Evolutionary conservation across 73 alveolate genomes (phyloP).

Genomic region (Paramecium sonneborni): DNA sequence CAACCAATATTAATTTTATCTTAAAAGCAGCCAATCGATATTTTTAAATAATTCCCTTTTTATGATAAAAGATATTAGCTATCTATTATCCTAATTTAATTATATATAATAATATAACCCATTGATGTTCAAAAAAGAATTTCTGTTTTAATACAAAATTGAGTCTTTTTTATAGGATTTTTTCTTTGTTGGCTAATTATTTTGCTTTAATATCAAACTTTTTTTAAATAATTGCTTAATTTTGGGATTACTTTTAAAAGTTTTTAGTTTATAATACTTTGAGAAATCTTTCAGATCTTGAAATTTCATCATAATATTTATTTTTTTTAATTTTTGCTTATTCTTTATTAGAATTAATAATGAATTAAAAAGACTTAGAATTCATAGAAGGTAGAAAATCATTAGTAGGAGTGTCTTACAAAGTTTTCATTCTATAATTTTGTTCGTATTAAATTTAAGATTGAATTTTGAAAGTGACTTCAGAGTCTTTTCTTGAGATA

Average conservation of each 20-base stretch:
- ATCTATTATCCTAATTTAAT: background rate
- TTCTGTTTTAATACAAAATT: background rate
- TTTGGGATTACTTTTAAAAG: background rate
- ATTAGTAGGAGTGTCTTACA: background rate
- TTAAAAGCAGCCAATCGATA: conserved; percentile 25
- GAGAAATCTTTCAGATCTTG: background rate
- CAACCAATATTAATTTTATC: background rate
- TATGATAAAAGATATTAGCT: background rate
- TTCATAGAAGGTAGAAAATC: background rate
- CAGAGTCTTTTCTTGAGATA: conserved; percentile 13
- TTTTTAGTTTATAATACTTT: background rate
- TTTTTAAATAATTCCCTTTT: background rate
- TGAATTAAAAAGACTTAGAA: background rate
- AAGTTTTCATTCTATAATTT: background rate
- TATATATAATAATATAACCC: background rate
- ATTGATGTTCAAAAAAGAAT: background rate
- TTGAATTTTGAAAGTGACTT: background rate
- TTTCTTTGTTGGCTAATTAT: background rate
- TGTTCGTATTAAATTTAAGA: background rate
- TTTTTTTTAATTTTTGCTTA: background rate
- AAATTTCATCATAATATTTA: background rate
- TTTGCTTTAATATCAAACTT: background rate
- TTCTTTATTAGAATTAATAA: background rate
- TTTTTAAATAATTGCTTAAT: background rate
- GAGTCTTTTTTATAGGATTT: background rate